phyloP scores from a whole-genome alignment of 2,329 filamentous ascomycete genomes.

The Fusarium miscanthi region DNA sequence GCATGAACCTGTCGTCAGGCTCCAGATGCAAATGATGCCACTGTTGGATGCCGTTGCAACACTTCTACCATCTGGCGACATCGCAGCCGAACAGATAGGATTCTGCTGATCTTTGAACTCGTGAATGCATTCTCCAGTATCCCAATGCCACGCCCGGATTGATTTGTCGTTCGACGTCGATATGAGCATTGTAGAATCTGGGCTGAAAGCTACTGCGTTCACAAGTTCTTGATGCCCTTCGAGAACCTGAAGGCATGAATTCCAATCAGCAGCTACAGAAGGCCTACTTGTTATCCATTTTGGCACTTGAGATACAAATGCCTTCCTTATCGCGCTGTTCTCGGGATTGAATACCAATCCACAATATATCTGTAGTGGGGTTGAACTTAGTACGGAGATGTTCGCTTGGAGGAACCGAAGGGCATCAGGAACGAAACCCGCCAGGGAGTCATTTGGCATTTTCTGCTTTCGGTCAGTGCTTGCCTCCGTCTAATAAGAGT shows the following conservation, averaged over 20 bases:
- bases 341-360: neutral
- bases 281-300: neutral
- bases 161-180: neutral
- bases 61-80: neutral
- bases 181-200: neutral
- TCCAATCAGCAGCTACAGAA: neutral
- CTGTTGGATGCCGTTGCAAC: neutral
- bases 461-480: neutral
- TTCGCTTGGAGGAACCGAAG: neutral
- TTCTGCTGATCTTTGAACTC: neutral
- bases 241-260: neutral
- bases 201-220: neutral
- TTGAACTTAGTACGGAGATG: neutral
- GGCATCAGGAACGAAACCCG: neutral
- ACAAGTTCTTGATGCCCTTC: neutral
- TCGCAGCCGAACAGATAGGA: neutral
- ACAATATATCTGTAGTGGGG: neutral
- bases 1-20: neutral
- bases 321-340: neutral
- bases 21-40: neutral
- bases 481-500: neutral
- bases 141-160: neutral
- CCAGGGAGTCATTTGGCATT: neutral
- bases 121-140: neutral
- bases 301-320: neutral